A percentile compares a stretch with the other conserved stretches of the same genome.
Evolutionary conservation across 1,284 basidiomycete genomes (phyloP).

Genomic region (Chalciporus sp.): DNA sequence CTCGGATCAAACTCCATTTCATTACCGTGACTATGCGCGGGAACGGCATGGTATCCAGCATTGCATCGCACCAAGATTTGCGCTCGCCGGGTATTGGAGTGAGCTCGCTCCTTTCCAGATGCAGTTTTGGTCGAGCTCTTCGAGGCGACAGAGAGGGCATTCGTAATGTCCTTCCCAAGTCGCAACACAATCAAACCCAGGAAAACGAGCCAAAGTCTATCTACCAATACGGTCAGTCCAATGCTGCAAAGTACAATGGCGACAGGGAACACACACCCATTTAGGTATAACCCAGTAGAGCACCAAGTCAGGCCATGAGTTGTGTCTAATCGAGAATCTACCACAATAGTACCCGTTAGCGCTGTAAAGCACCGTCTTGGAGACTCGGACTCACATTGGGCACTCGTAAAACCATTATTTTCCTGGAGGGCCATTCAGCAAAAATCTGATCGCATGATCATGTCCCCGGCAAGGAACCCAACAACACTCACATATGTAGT

Average conservation of each 20-base stretch:
- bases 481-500: constrained; percentile 50
- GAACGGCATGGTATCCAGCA: neutral
- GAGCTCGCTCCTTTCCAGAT: constrained; percentile 18
- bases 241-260: neutral
- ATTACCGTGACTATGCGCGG: no score
- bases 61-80: neutral
- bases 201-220: constrained; percentile 72
- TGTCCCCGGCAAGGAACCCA: neutral
- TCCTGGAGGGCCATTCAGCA: constrained; percentile 49
- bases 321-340: constrained; percentile 78
- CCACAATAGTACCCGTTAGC: constrained; percentile 75
- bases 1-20: no score
- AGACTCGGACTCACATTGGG: constrained; percentile 71
- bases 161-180: constrained; percentile 59
- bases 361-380: constrained; percentile 86
- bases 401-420: constrained; percentile 83
- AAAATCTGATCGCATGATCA: neutral
- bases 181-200: constrained; percentile 59
- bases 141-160: constrained; percentile 45
- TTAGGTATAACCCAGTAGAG: constrained; percentile 77
- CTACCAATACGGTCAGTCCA: neutral
- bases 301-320: constrained; percentile 53
- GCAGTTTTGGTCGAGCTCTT: constrained; percentile 9
- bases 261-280: constrained; percentile 57
- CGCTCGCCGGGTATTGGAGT: neutral